These are phyloP conservation scores for Lenzites betulinus DNA, from an alignment of 768 basidiomycete genomes.

Conservation along the genomic window DNA sequence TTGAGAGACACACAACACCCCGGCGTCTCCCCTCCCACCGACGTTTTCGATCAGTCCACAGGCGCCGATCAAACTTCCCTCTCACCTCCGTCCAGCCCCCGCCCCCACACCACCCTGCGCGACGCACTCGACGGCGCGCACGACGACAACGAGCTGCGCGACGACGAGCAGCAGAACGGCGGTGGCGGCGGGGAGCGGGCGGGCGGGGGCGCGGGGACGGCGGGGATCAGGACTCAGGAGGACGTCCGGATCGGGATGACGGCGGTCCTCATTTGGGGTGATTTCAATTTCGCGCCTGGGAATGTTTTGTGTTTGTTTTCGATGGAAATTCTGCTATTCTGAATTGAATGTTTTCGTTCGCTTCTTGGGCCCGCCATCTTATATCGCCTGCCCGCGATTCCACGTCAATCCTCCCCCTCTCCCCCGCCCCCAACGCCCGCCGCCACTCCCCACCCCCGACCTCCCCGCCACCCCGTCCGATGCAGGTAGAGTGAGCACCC, in stretches of 20 bases:
- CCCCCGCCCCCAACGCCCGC: conserved; percentile 13
- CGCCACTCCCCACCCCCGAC: not conserved
- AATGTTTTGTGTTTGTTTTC: conserved; percentile 35
- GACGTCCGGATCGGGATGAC: conserved; percentile 20
- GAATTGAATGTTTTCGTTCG: conserved; percentile 36
- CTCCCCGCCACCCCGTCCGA: conserved; percentile 1
- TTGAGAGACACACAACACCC: conserved; percentile 20
- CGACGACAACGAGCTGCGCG: no score
- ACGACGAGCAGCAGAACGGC: not conserved
- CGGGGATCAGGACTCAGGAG: conserved; percentile 26
- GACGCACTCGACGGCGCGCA: no score
- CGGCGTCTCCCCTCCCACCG: conserved; percentile 14
- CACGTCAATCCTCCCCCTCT: conserved; percentile 26
- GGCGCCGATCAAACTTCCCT: conserved; percentile 16
- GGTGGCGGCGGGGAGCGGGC: not conserved
- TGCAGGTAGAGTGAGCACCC: conserved; percentile 24
- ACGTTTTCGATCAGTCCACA: conserved; percentile 11
- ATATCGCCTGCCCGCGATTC: conserved; percentile 26
- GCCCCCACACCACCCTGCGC: not conserved
- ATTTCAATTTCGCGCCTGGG: conserved; percentile 30
- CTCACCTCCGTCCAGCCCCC: not conserved
- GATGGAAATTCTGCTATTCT: conserved; percentile 31
- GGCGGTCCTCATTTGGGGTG: conserved; percentile 18
- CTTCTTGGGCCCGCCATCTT: conserved; percentile 29
- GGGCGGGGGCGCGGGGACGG: not conserved